A percentile compares a stretch with the other conserved stretches of the same genome.
Conservation (phyloP, 768 basidiomycete species). For the Pisolithus tinctorius region DNA sequence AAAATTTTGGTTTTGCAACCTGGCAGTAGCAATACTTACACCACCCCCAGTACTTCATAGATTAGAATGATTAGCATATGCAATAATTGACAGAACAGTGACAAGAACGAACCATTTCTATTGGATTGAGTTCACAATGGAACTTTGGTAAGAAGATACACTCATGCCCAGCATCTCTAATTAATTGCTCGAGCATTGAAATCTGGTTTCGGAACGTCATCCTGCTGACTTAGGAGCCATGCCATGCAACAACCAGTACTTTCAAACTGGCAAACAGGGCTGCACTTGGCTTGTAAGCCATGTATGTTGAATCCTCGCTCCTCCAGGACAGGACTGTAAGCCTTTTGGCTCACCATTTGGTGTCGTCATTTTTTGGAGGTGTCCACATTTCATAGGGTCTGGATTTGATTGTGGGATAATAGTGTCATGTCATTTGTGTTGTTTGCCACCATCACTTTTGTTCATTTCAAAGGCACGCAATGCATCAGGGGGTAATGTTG, state of each 20-base stretch:
- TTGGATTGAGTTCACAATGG: constrained; percentile 32
- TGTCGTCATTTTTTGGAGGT: constrained; percentile 30
- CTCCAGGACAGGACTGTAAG: constrained; percentile 5
- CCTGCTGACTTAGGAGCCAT: constrained; percentile 20
- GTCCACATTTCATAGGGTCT: neutral
- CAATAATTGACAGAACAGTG: no score
- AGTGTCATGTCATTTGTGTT: constrained; percentile 12
- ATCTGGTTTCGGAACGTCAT: constrained; percentile 21
- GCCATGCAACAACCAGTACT: constrained; percentile 21
- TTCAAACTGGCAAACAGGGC: constrained; percentile 16
- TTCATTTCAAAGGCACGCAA: constrained; percentile 23
- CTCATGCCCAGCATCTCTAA: constrained; percentile 18
- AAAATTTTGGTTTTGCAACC: neutral
- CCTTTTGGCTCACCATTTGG: constrained; percentile 17
- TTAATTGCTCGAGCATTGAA: constrained; percentile 18
- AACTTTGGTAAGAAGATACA: constrained; percentile 33
- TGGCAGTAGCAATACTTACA: neutral
- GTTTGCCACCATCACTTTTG: constrained; percentile 15
- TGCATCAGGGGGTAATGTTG: constrained; percentile 12
- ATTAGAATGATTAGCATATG: no score
- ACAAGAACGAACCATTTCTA: constrained; percentile 3
- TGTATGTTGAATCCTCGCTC: constrained; percentile 35
- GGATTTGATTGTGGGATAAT: constrained; percentile 19
- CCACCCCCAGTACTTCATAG: neutral
- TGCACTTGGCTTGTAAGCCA: constrained; percentile 28